Conservation (phyloP, 2,329 filamentous ascomycete genomes). For the Trichoderma afroharzianum region DNA sequence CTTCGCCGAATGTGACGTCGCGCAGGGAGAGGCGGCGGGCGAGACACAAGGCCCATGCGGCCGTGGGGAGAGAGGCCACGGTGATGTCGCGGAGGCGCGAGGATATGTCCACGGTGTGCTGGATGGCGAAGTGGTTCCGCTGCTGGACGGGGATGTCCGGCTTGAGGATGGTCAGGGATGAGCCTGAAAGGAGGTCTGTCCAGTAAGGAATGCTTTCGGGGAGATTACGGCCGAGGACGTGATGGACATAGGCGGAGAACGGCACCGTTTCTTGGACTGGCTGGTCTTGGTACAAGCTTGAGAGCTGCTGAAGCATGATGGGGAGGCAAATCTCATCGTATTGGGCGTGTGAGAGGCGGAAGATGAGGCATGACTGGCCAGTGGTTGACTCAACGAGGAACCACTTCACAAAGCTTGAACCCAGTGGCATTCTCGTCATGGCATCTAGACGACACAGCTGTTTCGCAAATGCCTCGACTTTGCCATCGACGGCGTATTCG, state of each 20-base stretch:
- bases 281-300: conserved; percentile 41
- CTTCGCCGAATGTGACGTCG: conserved; percentile 64
- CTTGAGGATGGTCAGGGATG: conserved; percentile 46
- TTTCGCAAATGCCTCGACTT: conserved; percentile 48
- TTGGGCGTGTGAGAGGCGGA: conserved; percentile 65
- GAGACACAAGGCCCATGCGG: conserved; percentile 62
- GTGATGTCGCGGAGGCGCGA: conserved; percentile 53
- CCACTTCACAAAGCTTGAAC: conserved; percentile 59
- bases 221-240: conserved; percentile 39
- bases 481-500: conserved; percentile 48
- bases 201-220: conserved; percentile 58
- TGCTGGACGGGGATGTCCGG: conserved; percentile 36
- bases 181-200: conserved; percentile 54
- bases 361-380: conserved; percentile 44
- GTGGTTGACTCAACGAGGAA: conserved; percentile 40
- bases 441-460: conserved; percentile 55
- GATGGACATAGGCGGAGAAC: conserved; percentile 46
- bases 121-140: conserved; percentile 40
- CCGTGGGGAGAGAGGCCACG: conserved; percentile 61
- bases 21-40: conserved; percentile 48
- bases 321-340: conserved; percentile 67
- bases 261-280: conserved; percentile 34
- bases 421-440: conserved; percentile 52
- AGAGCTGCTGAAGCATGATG: conserved; percentile 58
- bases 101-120: conserved; percentile 44